Evolutionary conservation across 108 stramenopile genomes (phyloP).

Genomic region (Nitzschia inconspicua): DNA sequence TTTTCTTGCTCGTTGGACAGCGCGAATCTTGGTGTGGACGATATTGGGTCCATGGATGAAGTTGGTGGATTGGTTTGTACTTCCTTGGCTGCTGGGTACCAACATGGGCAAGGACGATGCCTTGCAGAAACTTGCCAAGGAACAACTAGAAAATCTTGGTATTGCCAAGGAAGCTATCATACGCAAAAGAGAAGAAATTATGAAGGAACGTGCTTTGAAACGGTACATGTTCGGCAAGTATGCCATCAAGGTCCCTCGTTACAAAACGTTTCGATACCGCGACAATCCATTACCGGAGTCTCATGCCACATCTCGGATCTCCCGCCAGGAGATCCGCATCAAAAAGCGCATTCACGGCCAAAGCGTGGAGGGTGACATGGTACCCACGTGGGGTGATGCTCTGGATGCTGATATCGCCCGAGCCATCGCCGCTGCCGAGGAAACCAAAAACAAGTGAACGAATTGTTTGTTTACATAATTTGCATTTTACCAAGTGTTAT

Average conservation of each 20-base stretch:
- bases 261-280: constrained; percentile 53
- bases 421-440: too few species aligned
- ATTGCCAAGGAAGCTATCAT: neutral
- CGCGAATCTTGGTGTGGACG: constrained; percentile 48
- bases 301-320: constrained; percentile 40
- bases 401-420: too few species aligned
- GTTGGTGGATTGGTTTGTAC: constrained; percentile 42
- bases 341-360: constrained; percentile 42
- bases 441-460: too few species aligned
- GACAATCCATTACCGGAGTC: constrained; percentile 66
- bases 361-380: constrained; percentile 49
- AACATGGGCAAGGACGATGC: constrained; percentile 1
- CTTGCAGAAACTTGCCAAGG: constrained; percentile 5
- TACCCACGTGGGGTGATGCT: constrained; percentile 41
- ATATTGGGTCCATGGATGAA: constrained; percentile 81
- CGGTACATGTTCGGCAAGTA: constrained; percentile 52
- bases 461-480: too few species aligned
- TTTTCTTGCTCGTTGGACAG: constrained; percentile 45
- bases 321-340: constrained; percentile 5
- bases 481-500: too few species aligned
- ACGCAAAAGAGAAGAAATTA: constrained; percentile 30
- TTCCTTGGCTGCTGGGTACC: constrained; percentile 11
- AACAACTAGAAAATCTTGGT: neutral
- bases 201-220: constrained; percentile 50
- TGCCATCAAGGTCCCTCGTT: constrained; percentile 13